These are phyloP conservation scores for Bipolaris victoriae DNA, from an alignment of 2,329 filamentous ascomycete species.

Conservation along the genomic window DNA sequence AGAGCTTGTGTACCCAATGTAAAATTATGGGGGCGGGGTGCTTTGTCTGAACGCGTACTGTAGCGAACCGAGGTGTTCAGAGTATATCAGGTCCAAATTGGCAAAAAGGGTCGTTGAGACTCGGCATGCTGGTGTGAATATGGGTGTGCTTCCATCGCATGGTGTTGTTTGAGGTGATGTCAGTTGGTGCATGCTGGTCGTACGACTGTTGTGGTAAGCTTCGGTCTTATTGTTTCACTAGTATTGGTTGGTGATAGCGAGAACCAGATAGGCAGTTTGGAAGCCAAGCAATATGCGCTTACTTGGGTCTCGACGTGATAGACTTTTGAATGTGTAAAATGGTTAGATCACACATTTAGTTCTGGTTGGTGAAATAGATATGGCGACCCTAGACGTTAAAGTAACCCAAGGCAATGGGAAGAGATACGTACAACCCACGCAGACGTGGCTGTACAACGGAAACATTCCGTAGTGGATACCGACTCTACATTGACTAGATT, in stretches of 20 bases:
- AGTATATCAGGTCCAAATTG: background rate
- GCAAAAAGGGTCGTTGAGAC: background rate
- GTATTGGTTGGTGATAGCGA: no score
- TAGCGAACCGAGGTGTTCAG: background rate
- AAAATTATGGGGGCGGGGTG: no score
- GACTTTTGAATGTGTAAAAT: no score
- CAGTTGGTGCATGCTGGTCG: background rate
- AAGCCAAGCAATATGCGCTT: no score
- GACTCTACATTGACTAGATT: background rate
- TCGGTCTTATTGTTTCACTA: no score
- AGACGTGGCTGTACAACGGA: background rate
- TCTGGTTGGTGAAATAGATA: no score
- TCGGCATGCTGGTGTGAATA: constrained; percentile 24
- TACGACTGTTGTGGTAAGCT: no score
- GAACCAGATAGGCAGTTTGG: no score
- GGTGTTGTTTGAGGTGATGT: background rate
- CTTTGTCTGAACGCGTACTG: background rate
- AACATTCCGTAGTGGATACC: background rate
- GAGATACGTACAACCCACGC: no score
- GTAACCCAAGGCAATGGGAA: background rate
- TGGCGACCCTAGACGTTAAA: background rate
- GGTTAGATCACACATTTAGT: no score
- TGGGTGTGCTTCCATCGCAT: background rate
- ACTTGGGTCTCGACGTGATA: no score
- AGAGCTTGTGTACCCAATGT: no score